Base-by-base conservation (phyloP, 495 filamentous ascomycete genomes). In the Emericellopsis terricola region DNA sequence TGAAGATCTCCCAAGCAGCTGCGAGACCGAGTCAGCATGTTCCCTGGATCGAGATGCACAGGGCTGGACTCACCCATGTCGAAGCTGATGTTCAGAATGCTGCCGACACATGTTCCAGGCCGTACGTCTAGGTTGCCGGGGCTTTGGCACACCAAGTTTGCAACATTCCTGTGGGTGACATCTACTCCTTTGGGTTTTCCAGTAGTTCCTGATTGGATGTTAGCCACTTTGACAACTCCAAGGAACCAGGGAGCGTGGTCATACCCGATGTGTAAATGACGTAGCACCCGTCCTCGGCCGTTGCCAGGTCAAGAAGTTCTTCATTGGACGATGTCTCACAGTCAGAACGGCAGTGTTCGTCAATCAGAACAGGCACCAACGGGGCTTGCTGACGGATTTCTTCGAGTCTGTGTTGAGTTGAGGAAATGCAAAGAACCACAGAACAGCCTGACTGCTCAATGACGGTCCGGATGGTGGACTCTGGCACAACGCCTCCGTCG, bases 131-230 rank as follows among this genome's bases (percentile, higher is more conserved):
- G 41, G 21, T 45, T 50, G 4, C 43, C 41, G 4, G 56, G 54
- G 26, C 46, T 44, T 7, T 46, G 15, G 15, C 48, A 33, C 13
- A 60, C 38, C 9, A 46, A 39, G 36, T 60, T 51, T 11, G 50
- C 50, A 5, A 54, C 46, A 17, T 44, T 44, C 15, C 38, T 36
- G 38, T 60, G 56, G 13, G 39, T 46, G 9, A 55, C 48, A 27
- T 56, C 47, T 8, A 60, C 56, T 2, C 56, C 56, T 31, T 60
- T 60, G 17, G 56, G 55, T 13, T 41, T 47, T 10, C 56, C 56
- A 11, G 56, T 60, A 3, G 53, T 58, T 8, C 56, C 33, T 35
- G 24, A 34, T 35, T 23, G n/a, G 6, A 2, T 15, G 15, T 7
- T 33, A 20, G 19, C 17, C 19, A 20, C 15, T 20, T 31, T 21